A percentile compares a stretch with the other conserved stretches of the same genome.
Evolutionary conservation across 805 yeast genomes (phyloP).

Genomic region (Kockiozyma suomiensis): DNA sequence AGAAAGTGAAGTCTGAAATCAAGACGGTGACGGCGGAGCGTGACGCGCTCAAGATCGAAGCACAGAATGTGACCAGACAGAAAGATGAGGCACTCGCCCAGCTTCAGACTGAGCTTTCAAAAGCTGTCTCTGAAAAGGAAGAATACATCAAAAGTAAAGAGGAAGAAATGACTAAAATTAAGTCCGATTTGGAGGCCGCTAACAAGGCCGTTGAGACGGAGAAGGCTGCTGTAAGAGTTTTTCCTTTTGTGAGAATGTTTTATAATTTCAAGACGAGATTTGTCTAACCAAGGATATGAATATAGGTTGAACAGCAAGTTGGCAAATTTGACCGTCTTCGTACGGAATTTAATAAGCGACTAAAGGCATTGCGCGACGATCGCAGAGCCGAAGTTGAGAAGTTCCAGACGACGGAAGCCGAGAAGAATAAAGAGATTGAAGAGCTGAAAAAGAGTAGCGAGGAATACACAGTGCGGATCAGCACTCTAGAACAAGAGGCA

Average conservation of each 20-base stretch:
- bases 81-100: conserved; percentile 20
- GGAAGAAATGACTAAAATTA: conserved; percentile 17
- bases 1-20: conserved; percentile 27
- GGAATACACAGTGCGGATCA: conserved; percentile 23
- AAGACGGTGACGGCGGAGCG: conserved; percentile 22
- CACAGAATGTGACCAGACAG: conserved; percentile 31
- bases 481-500: conserved; percentile 20
- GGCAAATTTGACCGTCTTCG: conserved; percentile 27
- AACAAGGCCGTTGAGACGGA: conserved; percentile 14
- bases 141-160: conserved; percentile 7
- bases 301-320: conserved; percentile 20
- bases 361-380: conserved; percentile 28
- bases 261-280: too few species aligned
- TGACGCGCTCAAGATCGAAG: conserved; percentile 32
- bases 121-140: conserved; percentile 4
- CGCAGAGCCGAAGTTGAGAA: conserved; percentile 30
- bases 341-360: conserved; percentile 38
- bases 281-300: conserved; percentile 7
- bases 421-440: conserved; percentile 34
- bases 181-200: conserved; percentile 23
- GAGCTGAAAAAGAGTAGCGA: conserved; percentile 28
- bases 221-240: conserved; percentile 11
- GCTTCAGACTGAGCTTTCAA: conserved; percentile 1
- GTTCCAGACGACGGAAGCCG: conserved; percentile 2
- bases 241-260: too few species aligned